phyloP scores from a whole-genome alignment of 164 flowering plant genomes.

The Vitis vinifera region ASM3070453v1 NC_081807.1:10287001-10287500 shows the following conservation, averaged over 20 bases:
- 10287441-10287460: constrained; percentile 27
- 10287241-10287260: constrained; percentile 34
- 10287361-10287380: constrained; percentile 68
- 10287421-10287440: constrained; percentile 73
- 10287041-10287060: no score
- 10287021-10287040: no score
- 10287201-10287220: not conserved
- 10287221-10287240: not conserved
- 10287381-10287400: constrained; percentile 65
- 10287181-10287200: not conserved
- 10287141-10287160: not conserved
- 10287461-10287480: not conserved
- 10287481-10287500: not conserved
- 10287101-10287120: not conserved
- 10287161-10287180: not conserved
- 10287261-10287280: constrained; percentile 66
- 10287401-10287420: constrained; percentile 78
- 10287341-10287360: constrained; percentile 71
- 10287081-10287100: no score
- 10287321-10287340: constrained; percentile 67
- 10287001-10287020: no score
- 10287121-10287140: not conserved
- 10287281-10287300: constrained; percentile 63
- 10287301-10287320: constrained; percentile 64
- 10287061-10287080: no score